Percentiles rank a stretch among this genome's conserved stretches.
phyloP scores from a whole-genome alignment of 2,329 filamentous ascomycete genomes.

The Aspergillus sp. region DNA sequence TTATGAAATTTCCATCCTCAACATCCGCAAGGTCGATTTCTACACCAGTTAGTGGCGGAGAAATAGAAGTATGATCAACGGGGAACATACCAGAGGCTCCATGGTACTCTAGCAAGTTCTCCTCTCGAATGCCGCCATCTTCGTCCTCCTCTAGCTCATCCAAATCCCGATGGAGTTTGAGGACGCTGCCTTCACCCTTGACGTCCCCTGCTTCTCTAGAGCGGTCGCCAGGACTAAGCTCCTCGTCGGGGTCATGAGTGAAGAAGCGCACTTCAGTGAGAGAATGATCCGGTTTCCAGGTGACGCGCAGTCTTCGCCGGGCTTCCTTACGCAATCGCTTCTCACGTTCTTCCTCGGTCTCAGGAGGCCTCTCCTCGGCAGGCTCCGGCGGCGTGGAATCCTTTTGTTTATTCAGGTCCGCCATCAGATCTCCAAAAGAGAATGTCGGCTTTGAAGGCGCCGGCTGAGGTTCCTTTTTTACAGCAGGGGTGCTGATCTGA shows the following conservation, averaged over 20 bases:
- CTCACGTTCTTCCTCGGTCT: conserved; percentile 59
- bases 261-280: conserved; percentile 60
- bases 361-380: conserved; percentile 52
- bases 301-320: conserved; percentile 60
- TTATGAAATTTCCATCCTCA: conserved; percentile 37
- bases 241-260: conserved; percentile 63
- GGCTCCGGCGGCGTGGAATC: conserved; percentile 52
- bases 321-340: conserved; percentile 62
- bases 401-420: conserved; percentile 57
- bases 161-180: conserved; percentile 53
- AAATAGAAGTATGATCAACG: neutral
- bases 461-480: conserved; percentile 36
- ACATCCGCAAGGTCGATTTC: conserved; percentile 42
- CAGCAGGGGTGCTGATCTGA: conserved; percentile 26
- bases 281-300: conserved; percentile 58
- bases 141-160: conserved; percentile 62
- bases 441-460: conserved; percentile 42
- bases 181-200: conserved; percentile 54
- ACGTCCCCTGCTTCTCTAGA: conserved; percentile 60
- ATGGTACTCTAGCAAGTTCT: conserved; percentile 35
- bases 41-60: conserved; percentile 16
- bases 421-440: conserved; percentile 50
- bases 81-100: conserved; percentile 31
- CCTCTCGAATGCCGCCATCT: conserved; percentile 48
- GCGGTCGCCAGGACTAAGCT: conserved; percentile 58